These are phyloP conservation scores for Magnaporthales sp. DNA, from an alignment of 2,329 filamentous ascomycete species.

Conservation along the genomic window DNA sequence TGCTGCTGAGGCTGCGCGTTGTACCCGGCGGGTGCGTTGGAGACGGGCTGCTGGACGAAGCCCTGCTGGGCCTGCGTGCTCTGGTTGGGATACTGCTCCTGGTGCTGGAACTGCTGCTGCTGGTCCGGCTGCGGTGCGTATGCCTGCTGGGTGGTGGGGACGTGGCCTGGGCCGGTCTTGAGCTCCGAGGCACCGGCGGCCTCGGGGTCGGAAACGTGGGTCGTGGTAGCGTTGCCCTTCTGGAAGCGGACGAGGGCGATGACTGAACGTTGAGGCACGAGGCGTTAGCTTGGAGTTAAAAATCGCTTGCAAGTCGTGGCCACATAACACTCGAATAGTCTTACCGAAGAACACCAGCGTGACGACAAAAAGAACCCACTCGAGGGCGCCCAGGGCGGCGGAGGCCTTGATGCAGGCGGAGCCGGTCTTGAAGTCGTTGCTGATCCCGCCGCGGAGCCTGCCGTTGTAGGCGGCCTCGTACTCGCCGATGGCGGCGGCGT, in stretches of 20 bases:
- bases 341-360: slow-evolving; percentile 11
- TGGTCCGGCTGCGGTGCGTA: too few species aligned
- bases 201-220: not conserved
- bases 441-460: not conserved
- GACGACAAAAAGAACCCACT: slow-evolving; percentile 13
- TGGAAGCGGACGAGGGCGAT: slow-evolving; percentile 3
- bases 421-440: slow-evolving; percentile 2
- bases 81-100: not conserved
- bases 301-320: too few species aligned
- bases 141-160: not conserved
- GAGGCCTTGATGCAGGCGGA: slow-evolving; percentile 13
- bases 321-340: too few species aligned
- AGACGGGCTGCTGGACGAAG: not conserved
- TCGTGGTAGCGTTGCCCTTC: slow-evolving; percentile 2
- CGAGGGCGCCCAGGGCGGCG: slow-evolving; percentile 12
- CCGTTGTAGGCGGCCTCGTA: not conserved
- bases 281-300: not conserved
- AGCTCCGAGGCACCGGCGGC: not conserved
- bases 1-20: slow-evolving; percentile 9
- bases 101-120: not conserved
- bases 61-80: not conserved
- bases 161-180: slow-evolving; percentile 1
- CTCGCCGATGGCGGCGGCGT: slow-evolving; percentile 6
- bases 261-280: not conserved
- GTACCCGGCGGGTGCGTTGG: not conserved